phyloP scores from a whole-genome alignment of 345 rosid species.

The Dipteronia dyeriana region DNA sequence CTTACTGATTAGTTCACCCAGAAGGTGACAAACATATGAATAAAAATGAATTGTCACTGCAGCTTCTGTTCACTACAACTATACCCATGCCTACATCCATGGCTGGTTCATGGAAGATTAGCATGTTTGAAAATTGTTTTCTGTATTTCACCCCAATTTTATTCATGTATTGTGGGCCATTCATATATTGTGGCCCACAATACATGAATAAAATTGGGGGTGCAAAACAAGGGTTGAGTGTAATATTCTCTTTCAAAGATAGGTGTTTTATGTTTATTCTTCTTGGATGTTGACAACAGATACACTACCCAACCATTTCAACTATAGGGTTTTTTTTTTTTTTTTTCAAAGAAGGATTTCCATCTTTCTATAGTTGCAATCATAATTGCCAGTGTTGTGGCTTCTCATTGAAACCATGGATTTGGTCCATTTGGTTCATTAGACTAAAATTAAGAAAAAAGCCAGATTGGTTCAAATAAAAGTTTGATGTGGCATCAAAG shows the following conservation, averaged over 20 bases:
- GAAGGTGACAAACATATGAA: background rate
- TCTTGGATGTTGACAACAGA: background rate
- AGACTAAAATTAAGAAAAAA: background rate
- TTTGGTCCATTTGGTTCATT: background rate
- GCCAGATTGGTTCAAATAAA: background rate
- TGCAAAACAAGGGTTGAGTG: background rate
- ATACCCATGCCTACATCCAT: background rate
- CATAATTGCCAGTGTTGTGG: background rate
- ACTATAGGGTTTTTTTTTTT: too few species aligned
- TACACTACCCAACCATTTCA: too few species aligned
- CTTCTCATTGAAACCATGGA: background rate
- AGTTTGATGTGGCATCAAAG: background rate
- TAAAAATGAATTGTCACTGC: too few species aligned
- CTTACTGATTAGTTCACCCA: background rate
- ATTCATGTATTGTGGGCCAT: background rate
- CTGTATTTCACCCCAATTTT: background rate
- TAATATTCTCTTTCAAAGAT: background rate
- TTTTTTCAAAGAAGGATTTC: background rate
- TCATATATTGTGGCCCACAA: background rate
- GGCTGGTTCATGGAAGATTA: background rate
- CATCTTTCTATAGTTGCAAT: background rate
- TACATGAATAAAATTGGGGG: too few species aligned
- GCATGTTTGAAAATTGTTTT: background rate
- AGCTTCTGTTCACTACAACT: background rate
- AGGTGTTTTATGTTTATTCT: background rate